Percentiles rank a stretch among this genome's conserved stretches.
Conservation (phyloP, 371 early-diverging fungal species). For the Entomophthora muscae region DNA sequence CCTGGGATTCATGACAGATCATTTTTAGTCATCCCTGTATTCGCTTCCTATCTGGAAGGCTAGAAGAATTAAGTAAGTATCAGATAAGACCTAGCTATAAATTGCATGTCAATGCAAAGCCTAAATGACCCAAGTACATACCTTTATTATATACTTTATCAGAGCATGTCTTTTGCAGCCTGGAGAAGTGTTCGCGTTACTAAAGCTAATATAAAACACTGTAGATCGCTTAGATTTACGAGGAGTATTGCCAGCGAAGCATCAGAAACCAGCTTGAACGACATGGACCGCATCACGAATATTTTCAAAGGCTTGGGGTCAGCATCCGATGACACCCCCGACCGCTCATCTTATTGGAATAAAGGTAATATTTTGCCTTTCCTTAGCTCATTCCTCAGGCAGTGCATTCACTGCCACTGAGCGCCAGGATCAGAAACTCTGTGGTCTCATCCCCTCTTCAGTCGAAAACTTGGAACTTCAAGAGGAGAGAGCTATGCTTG, state of each 20-base stretch:
- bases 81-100: too few species aligned
- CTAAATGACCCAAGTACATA: background rate
- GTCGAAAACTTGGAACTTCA: conserved; percentile 52
- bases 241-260: background rate
- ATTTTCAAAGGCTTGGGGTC: background rate
- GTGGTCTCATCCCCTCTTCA: conserved; percentile 47
- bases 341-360: background rate
- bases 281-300: background rate
- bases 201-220: background rate
- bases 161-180: background rate
- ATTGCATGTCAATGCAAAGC: too few species aligned
- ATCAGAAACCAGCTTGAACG: background rate
- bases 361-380: background rate
- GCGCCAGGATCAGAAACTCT: conserved; percentile 33
- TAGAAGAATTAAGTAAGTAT: background rate
- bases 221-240: background rate
- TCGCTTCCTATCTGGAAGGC: too few species aligned
- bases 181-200: background rate
- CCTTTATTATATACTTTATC: background rate
- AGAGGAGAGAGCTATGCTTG: conserved; percentile 44
- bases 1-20: too few species aligned
- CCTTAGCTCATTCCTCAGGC: conserved; percentile 17
- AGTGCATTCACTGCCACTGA: conserved; percentile 24
- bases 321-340: background rate
- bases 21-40: too few species aligned